Conservation (phyloP, 345 rosid species). For the Acer saccharum region DNA sequence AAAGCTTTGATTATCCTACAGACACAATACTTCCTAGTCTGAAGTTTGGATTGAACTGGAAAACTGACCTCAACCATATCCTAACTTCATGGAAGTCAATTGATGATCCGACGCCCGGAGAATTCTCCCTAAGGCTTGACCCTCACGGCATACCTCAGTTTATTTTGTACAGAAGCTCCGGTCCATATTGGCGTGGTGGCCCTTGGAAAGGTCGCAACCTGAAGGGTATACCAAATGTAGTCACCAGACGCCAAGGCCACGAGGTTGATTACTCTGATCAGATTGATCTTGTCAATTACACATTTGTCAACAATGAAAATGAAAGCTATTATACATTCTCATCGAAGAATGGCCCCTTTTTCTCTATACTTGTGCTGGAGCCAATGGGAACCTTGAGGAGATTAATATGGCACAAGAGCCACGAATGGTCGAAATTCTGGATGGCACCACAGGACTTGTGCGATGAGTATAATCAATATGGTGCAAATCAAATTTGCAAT, state of each 20-base stretch:
- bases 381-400: neutral
- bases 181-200: slow-evolving; percentile 6
- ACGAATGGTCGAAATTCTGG: slow-evolving; percentile 8
- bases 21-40: slow-evolving; percentile 15
- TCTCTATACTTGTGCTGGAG: neutral
- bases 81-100: neutral
- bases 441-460: slow-evolving; percentile 22
- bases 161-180: neutral
- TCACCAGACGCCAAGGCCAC: no score
- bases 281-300: neutral
- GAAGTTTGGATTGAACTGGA: neutral
- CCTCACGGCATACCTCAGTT: neutral
- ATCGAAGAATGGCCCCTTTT: neutral
- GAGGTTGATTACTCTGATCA: neutral
- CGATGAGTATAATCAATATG: slow-evolving; percentile 21
- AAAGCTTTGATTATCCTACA: slow-evolving; percentile 41
- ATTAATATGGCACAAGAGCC: slow-evolving; percentile 4
- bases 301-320: neutral
- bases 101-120: neutral
- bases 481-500: slow-evolving; percentile 16
- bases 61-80: neutral
- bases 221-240: neutral
- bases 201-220: slow-evolving; percentile 18
- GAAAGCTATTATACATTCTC: neutral
- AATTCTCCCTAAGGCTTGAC: slow-evolving; percentile 7